A percentile compares a stretch with the other conserved stretches of the same genome.
These are phyloP conservation scores for Thalassiosira ordinaria DNA, from an alignment of 352 stramenopile genomes.

Conservation along the genomic window DNA sequence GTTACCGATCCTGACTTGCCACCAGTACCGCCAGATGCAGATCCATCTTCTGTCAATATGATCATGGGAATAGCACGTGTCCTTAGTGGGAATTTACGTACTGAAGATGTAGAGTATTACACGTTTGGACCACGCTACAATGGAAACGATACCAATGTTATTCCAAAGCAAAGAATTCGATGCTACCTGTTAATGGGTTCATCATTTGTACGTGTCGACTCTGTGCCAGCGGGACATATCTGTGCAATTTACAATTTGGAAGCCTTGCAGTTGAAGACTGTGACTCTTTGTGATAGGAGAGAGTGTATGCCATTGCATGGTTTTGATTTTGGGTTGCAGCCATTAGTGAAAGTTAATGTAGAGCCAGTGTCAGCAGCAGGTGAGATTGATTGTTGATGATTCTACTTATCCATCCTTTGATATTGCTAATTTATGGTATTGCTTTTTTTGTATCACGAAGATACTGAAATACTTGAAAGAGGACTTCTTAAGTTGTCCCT, in stretches of 20 bases:
- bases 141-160: background rate
- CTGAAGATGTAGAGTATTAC: conserved; percentile 68
- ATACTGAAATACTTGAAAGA: conserved; percentile 72
- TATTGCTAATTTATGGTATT: background rate
- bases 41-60: conserved; percentile 45
- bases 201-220: conserved; percentile 74
- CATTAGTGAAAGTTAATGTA: conserved; percentile 85
- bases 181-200: conserved; percentile 84
- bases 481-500: conserved; percentile 77
- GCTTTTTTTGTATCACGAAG: conserved; percentile 23
- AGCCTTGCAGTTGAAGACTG: conserved; percentile 81
- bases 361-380: conserved; percentile 68
- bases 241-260: conserved; percentile 84
- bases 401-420: conserved; percentile 1
- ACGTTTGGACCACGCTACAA: conserved; percentile 78
- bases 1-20: conserved; percentile 70
- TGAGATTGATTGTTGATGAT: conserved; percentile 14
- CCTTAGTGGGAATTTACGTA: conserved; percentile 68
- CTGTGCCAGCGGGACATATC: conserved; percentile 82
- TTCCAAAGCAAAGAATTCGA: conserved; percentile 62
- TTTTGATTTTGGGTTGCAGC: conserved; percentile 75
- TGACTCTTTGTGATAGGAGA: conserved; percentile 69
- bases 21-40: conserved; percentile 13
- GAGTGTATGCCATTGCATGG: conserved; percentile 74
- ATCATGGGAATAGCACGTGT: conserved; percentile 80